Evolutionary conservation across 2,329 filamentous ascomycete genomes (phyloP).

Genomic region (Clonostachys chloroleuca): DNA sequence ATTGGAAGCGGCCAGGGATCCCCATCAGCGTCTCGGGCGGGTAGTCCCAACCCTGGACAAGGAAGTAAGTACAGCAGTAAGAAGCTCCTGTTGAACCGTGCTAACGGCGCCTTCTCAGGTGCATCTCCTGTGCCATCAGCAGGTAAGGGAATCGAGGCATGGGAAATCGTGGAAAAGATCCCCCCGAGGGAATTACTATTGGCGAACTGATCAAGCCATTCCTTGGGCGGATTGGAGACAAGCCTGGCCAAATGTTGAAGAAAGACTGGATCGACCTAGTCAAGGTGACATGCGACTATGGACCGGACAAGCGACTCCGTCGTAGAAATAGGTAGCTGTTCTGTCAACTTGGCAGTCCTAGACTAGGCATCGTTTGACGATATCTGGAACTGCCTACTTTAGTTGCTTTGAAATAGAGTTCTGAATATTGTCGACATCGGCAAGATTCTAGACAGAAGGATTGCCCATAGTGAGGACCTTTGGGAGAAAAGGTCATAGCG

Average conservation of each 20-base stretch:
- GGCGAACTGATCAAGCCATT: conserved; percentile 50
- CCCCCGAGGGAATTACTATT: conserved; percentile 51
- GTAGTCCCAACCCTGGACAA: neutral
- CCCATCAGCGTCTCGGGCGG: conserved; percentile 43
- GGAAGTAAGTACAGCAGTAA: neutral
- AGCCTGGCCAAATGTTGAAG: conserved; percentile 45
- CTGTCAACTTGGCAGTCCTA: too few species aligned
- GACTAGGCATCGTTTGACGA: too few species aligned
- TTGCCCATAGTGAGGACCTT: too few species aligned
- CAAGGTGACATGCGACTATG: conserved; percentile 48
- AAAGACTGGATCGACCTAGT: conserved; percentile 56
- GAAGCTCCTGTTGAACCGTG: conserved; percentile 5
- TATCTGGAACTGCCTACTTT: too few species aligned
- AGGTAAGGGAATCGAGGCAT: conserved; percentile 33
- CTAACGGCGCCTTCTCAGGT: conserved; percentile 7
- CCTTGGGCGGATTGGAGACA: conserved; percentile 44
- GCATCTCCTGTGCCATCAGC: conserved; percentile 26
- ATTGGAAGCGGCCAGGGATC: conserved; percentile 43
- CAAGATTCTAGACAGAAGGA: too few species aligned
- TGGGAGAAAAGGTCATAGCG: too few species aligned
- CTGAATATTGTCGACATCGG: too few species aligned
- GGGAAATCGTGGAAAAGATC: conserved; percentile 50
- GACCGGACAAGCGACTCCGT: conserved; percentile 44
- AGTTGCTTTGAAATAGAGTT: too few species aligned
- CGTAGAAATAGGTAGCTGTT: too few species aligned